Conservation (phyloP, 129 eudicot species). For the Lonicera japonica region DNA sequence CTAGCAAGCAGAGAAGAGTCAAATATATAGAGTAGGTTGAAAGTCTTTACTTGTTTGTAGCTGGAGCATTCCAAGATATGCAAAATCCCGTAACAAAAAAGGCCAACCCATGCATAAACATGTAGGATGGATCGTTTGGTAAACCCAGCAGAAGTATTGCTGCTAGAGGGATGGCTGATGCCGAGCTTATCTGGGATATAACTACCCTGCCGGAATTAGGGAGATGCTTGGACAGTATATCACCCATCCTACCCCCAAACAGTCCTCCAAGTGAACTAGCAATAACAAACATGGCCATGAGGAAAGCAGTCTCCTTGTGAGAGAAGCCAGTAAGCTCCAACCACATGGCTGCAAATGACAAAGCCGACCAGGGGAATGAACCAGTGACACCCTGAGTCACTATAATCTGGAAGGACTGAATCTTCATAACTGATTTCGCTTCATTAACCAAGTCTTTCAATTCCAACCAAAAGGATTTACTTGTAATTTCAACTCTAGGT, state of each 20-base stretch:
- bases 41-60: constrained; percentile 82
- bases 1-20: too few relatives aligned
- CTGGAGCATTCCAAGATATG: constrained; percentile 94
- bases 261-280: constrained; percentile 83
- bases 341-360: constrained; percentile 98
- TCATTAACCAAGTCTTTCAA: constrained; percentile 48
- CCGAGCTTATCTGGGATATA: constrained; percentile 83
- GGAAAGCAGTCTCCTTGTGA: constrained; percentile 58
- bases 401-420: constrained; percentile 77
- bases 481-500: constrained; percentile 10
- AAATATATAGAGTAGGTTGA: neutral
- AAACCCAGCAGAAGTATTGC: constrained; percentile 64
- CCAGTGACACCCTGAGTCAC: constrained; percentile 96
- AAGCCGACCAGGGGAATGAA: constrained; percentile 95
- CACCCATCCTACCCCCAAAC: constrained; percentile 89
- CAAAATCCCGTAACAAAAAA: constrained; percentile 62
- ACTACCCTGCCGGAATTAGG: constrained; percentile 82
- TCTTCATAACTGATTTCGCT: constrained; percentile 58
- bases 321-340: constrained; percentile 80
- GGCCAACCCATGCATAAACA: constrained; percentile 43
- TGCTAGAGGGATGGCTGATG: constrained; percentile 72
- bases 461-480: constrained; percentile 42
- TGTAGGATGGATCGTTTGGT: constrained; percentile 51
- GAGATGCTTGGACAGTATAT: constrained; percentile 52
- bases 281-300: constrained; percentile 56